A percentile compares a stretch with the other conserved stretches of the same genome.
These are phyloP conservation scores for Multifurca ochricompacta DNA, from an alignment of 768 basidiomycete species.

Conservation along the genomic window DNA sequence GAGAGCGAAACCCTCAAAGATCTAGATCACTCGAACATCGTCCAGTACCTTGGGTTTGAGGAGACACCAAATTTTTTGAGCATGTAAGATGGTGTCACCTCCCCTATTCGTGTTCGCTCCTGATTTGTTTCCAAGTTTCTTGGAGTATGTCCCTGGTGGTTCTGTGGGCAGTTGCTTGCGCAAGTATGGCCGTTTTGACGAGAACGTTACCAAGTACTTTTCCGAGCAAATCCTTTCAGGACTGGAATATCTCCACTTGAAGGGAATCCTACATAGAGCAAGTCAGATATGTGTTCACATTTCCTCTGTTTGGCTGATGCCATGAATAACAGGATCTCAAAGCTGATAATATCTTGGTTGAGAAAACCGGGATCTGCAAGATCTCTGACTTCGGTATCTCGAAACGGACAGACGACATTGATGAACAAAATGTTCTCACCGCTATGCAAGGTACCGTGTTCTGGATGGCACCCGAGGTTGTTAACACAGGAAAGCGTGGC, in stretches of 20 bases:
- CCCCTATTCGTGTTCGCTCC: neutral
- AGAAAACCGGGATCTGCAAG: slow-evolving; percentile 87
- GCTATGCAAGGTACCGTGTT: slow-evolving; percentile 98
- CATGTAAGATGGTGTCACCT: slow-evolving; percentile 55
- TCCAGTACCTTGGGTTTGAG: slow-evolving; percentile 94
- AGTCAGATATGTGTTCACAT: slow-evolving; percentile 20
- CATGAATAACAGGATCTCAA: slow-evolving; percentile 69
- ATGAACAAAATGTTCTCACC: slow-evolving; percentile 74
- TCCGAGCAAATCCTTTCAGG: slow-evolving; percentile 88
- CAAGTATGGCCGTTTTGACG: slow-evolving; percentile 88
- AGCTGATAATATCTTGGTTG: slow-evolving; percentile 96
- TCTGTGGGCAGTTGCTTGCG: slow-evolving; percentile 86
- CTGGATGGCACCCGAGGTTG: slow-evolving; percentile 98
- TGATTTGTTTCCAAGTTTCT: slow-evolving; percentile 53
- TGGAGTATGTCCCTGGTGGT: slow-evolving; percentile 98
- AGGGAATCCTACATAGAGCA: slow-evolving; percentile 89
- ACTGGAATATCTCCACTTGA: slow-evolving; percentile 86
- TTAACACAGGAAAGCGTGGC: slow-evolving; percentile 78
- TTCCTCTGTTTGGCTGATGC: neutral
- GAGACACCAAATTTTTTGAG: slow-evolving; percentile 82
- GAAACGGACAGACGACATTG: slow-evolving; percentile 86
- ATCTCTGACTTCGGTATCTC: slow-evolving; percentile 99
- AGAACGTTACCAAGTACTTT: slow-evolving; percentile 88
- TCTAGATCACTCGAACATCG: slow-evolving; percentile 94
- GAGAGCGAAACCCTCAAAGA: slow-evolving; percentile 97